Evolutionary conservation across 768 basidiomycete genomes (phyloP), one percentile per base, ranked within the genome.

Genomic region (Pleurotus citrinopileatus): DNA sequence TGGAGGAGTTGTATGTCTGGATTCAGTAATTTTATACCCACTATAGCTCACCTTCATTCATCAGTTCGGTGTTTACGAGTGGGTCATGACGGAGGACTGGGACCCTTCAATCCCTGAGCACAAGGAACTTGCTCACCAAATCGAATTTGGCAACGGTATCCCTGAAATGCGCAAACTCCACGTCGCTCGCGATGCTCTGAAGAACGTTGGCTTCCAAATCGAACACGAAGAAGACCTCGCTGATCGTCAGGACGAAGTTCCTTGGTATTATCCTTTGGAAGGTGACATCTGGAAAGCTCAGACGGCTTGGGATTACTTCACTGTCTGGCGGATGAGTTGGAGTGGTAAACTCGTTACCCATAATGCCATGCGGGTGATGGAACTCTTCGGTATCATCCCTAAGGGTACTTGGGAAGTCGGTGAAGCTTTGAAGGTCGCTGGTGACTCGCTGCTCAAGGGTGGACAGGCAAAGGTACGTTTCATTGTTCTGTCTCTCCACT

Each of bases 191-290:
- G 69, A 89, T 56, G 97, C 96, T 0, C 71, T 99, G 55, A 73
- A 81, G 63, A 77, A 74, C 2, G 94, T 96, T 52, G 97, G 96
- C 17, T 93, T 98, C 75, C 70, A 83, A 63, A 80, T 98, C 57
- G 80, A 88, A 64, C 88, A 92, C 65, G 93, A 96, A 65, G 96
- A 99, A 63, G 96, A 99, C 67, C 78, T 99, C 37, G 96, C 96
- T 3, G 89, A 88, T 25, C 88, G 94, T 40, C 74, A 78, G 0
- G 92, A 91, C 61, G 67, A 69, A 9, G 72, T 92, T 32, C 83
- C 87, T 0, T 99, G 97, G 97, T 99, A 95, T 72, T 98, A 98
- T 71, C 94, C 95, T 0, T 79, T 98, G 23, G 94, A 97, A 70
- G 96, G 97, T 58, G 92, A 99, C 68, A 78, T 97, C 58, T 63